A percentile compares a stretch with the other conserved stretches of the same genome.
phyloP scores from a whole-genome alignment of 257 asterid species.

The Capsicum baccatum region DNA sequence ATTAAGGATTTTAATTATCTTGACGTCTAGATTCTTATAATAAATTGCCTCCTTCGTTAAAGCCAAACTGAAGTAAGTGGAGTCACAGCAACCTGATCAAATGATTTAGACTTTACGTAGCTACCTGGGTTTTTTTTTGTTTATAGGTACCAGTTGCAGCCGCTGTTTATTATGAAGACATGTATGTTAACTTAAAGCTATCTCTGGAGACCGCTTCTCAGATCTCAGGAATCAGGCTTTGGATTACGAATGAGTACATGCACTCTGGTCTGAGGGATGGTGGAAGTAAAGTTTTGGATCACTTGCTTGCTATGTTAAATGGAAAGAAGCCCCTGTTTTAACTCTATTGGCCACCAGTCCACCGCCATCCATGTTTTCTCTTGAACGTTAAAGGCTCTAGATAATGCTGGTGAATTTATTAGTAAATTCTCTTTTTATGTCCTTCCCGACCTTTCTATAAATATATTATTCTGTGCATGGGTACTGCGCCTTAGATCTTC shows the following conservation, averaged over 20 bases:
- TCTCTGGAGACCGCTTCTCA: constrained; percentile 80
- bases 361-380: not conserved
- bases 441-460: not conserved
- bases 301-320: constrained; percentile 73
- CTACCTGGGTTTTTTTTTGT: not conserved
- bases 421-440: constrained; percentile 20
- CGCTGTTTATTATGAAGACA: constrained; percentile 87
- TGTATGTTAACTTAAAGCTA: constrained; percentile 88
- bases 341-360: constrained; percentile 22
- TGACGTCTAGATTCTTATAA: not conserved
- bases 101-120: not conserved
- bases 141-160: constrained; percentile 93
- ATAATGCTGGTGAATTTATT: not conserved
- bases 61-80: not conserved
- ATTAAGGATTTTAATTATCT: not conserved
- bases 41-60: not conserved
- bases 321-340: constrained; percentile 89
- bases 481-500: not conserved
- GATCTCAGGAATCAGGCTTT: constrained; percentile 75
- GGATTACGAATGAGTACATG: constrained; percentile 96
- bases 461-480: constrained; percentile 5
- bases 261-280: constrained; percentile 95
- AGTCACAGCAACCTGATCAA: not conserved
- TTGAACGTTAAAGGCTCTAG: not conserved
- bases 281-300: constrained; percentile 73